Evolutionary conservation across 805 yeast species (phyloP).

Genomic region (Teunomyces barrocoloradensis): DNA sequence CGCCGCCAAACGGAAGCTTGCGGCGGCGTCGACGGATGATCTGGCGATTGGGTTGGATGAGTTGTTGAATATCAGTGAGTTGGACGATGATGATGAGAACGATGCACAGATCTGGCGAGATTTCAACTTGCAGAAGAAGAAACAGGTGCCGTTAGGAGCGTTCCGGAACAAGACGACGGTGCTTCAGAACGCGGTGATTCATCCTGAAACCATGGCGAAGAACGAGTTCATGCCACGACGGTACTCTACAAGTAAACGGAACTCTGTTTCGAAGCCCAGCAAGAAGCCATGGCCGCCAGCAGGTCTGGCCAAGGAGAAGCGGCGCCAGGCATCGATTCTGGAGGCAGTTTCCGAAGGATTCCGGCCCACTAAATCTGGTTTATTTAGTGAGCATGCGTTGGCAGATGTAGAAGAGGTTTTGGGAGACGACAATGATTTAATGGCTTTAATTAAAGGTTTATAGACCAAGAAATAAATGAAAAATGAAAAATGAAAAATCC

Average conservation of each 20-base stretch:
- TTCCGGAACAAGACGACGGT: constrained; percentile 69
- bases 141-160: constrained; percentile 77
- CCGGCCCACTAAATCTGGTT: constrained; percentile 70
- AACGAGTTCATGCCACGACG: constrained; percentile 26
- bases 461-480: neutral
- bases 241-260: constrained; percentile 16
- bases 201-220: constrained; percentile 21
- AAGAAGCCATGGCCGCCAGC: neutral
- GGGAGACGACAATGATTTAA: constrained; percentile 49
- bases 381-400: constrained; percentile 71
- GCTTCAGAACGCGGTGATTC: constrained; percentile 24
- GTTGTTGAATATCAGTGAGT: constrained; percentile 80
- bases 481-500: too few relatives aligned
- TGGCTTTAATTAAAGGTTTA: constrained; percentile 39
- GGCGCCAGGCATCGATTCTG: constrained; percentile 64
- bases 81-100: constrained; percentile 68
- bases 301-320: constrained; percentile 26
- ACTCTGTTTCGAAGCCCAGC: neutral
- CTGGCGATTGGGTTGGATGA: constrained; percentile 65
- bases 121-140: constrained; percentile 43
- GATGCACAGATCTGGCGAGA: constrained; percentile 49
- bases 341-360: constrained; percentile 78
- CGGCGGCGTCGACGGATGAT: constrained; percentile 21
- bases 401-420: constrained; percentile 71
- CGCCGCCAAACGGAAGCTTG: constrained; percentile 7